Conservation (phyloP, 306 rosid genomes). For the Trifolium pratense region DNA sequence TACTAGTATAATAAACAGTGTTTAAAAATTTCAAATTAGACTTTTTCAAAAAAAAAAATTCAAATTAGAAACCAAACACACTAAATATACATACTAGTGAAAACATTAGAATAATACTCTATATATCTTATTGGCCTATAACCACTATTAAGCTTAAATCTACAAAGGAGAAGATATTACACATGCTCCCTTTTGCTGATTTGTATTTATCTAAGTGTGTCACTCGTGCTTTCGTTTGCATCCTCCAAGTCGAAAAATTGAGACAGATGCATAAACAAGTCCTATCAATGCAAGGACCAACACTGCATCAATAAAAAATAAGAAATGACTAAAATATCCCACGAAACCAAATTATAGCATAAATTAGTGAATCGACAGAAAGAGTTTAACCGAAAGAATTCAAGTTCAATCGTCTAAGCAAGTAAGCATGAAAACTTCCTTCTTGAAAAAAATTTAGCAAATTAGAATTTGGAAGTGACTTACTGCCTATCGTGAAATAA, state of each 20-base stretch:
- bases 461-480: slow-evolving; percentile 38
- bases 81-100: slow-evolving; percentile 16
- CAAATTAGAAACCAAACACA: slow-evolving; percentile 16
- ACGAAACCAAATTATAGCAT: background rate
- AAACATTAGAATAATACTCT: slow-evolving; percentile 38
- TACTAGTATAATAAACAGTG: background rate
- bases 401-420: background rate
- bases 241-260: slow-evolving; percentile 22
- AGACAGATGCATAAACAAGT: slow-evolving; percentile 26
- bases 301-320: slow-evolving; percentile 44
- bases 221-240: slow-evolving; percentile 52
- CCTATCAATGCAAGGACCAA: slow-evolving; percentile 40
- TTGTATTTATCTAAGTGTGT: slow-evolving; percentile 19
- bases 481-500: slow-evolving; percentile 51
- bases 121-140: slow-evolving; percentile 38
- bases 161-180: slow-evolving; percentile 25
- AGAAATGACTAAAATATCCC: background rate
- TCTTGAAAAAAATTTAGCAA: slow-evolving; percentile 7
- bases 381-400: background rate
- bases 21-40: background rate
- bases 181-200: slow-evolving; percentile 41
- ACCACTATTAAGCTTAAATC: slow-evolving; percentile 34
- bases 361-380: slow-evolving; percentile 19
- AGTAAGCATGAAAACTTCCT: slow-evolving; percentile 10
- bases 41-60: too few relatives aligned